Percentiles rank a stretch among this genome's conserved stretches.
These are phyloP conservation scores for Manihot esculenta DNA, from an alignment of 441 rosid genomes.

Conservation along the genomic window DNA sequence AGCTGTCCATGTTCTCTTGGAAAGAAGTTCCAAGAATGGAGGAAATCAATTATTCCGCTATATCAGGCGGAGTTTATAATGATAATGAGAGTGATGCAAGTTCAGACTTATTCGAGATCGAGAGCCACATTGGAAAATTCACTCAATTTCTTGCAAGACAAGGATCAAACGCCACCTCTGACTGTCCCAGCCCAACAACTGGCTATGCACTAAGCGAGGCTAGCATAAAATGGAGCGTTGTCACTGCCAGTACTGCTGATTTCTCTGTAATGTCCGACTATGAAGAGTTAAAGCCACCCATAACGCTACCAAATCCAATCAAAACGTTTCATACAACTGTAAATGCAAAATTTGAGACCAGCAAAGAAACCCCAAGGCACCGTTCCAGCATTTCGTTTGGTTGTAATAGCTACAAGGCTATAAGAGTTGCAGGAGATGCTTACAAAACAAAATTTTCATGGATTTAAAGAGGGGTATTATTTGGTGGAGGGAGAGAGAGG, in stretches of 20 bases:
- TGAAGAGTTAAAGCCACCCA: conserved; percentile 44
- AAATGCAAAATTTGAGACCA: conserved; percentile 23
- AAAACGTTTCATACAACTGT: conserved; percentile 20
- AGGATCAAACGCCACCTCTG: conserved; percentile 54
- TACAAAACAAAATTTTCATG: conserved; percentile 36
- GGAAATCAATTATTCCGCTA: conserved; percentile 27
- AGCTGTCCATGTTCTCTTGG: conserved; percentile 43
- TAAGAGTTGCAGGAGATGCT: conserved; percentile 56
- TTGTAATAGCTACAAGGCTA: conserved; percentile 71
- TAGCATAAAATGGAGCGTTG: conserved; percentile 86
- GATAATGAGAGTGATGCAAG: conserved; percentile 68
- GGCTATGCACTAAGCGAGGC: conserved; percentile 83
- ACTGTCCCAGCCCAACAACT: conserved; percentile 49
- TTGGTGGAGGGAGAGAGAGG: too few relatives aligned
- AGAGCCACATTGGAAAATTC: conserved; percentile 61
- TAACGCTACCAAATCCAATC: conserved; percentile 27
- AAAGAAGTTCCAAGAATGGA: conserved; percentile 37
- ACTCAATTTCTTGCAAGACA: conserved; percentile 54
- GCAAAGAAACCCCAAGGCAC: conserved; percentile 37
- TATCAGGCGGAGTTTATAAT: conserved; percentile 21
- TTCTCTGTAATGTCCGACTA: conserved; percentile 59
- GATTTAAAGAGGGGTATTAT: too few relatives aligned
- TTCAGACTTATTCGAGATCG: conserved; percentile 88
- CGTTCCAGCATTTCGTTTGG: conserved; percentile 55
- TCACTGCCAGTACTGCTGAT: conserved; percentile 80